Base-by-base conservation (phyloP, 345 rosid species). In the Salix arbutifolia region DNA sequence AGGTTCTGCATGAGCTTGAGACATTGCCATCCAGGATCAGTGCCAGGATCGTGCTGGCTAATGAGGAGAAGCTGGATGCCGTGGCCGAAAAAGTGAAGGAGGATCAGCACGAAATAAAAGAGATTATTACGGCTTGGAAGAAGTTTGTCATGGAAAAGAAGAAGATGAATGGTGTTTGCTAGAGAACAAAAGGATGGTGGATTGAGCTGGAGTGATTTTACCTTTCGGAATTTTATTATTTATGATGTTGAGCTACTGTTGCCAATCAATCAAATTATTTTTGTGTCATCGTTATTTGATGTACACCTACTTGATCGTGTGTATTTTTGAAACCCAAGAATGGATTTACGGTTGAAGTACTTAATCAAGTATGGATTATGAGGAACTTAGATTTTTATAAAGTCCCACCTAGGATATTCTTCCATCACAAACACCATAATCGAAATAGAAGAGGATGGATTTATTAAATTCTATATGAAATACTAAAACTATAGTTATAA, bases 101-200 rank as follows among this genome's bases (percentile, higher is more conserved):
- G 33, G 77, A 30, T 0, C 3, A 66, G 16, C 74, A 76, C 67
- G 60, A 69, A 1, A 76, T 48, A 67, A 58, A 61, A 44, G 83
- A 76, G 74, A 31, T 80, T 12, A 80, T 77, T 16, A 67, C 76
- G 7, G 44, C 50, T 21, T 80, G 83, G 83, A 76, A 21, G 80
- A 80, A 76, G 65, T 72, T 76, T 21, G 80, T 80, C 14, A 6
- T 71, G 58, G 46, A 80, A 18, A 80, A 17, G 76, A 78, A 82
- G 82, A 82, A 82, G 82, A 80, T 21, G 71, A 86, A 71, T 60
- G 84, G 85, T 6, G 85, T 86, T 50, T 86, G 89, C 30, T 86
- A 86, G 78, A 67, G 21, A 5, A 58, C 10, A 3, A 19, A 6
- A 19, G n/a, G 10, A 2, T 19, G 58, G 2, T 18, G 64, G 62